Base-by-base conservation (phyloP, 1,284 basidiomycete genomes). In the Blastosporella zonata region DNA sequence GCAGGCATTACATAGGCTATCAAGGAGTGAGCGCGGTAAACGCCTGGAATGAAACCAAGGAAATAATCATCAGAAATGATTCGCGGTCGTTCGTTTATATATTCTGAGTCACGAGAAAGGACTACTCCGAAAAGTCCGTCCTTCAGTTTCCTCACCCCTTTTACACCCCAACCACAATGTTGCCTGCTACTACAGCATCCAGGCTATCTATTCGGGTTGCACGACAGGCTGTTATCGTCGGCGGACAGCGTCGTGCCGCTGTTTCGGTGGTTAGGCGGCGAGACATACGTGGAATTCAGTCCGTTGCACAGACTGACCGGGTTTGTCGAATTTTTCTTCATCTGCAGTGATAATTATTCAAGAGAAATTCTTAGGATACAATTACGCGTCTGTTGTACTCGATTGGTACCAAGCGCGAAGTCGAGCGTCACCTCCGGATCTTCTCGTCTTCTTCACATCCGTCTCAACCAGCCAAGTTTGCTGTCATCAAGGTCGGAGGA, bases 351-450 rank as follows among this genome's bases (percentile, higher is more conserved):
- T 39, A 21, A 21, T 35, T 45, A 46, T 23, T 12, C 36, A 9
- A 36, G 15, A 28, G 18, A 27, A 27, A 17, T 21, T 20, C 38
- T 12, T 38, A 94, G 92, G 92, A 95, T 64, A 95, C 92, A 2
- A 95, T 95, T 59, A 93, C 93, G 46, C 87, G 94, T 44, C 76
- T 97, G 17, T 79, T 97, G 36, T 97, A 97, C 72, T 97, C 93
- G 29, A 87, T 97, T 56, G 94, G 94, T 42, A 92, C 90, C 21
- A 93, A 95, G 63, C 89, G 93, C 57, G 94, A 97, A 69, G 94
- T 97, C 54, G 93, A 96, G 67, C 85, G 94, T 58, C 94, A 97
- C 73, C 85, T 97, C 40, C 87, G 94, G 47, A 97, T 97, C 64
- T 97, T 97, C 67, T 93, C 92, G 10, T 86, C 90, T 21, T 86